phyloP scores from a whole-genome alignment of 2,329 filamentous ascomycete species.

The Xylariales sp. region DNA sequence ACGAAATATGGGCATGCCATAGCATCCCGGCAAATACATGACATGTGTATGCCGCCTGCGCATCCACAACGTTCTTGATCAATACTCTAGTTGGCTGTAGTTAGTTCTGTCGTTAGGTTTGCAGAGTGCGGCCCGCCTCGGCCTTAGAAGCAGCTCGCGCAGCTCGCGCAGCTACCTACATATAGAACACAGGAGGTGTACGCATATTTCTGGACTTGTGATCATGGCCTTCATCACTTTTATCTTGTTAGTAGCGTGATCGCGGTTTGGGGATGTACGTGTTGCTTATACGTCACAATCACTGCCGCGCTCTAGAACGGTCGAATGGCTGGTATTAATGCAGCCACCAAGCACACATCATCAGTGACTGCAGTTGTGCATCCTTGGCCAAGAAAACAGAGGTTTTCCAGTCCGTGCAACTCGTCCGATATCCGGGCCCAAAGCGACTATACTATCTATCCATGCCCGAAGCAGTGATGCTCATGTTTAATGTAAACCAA shows the following conservation, averaged over 20 bases:
- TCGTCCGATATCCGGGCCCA: conserved; percentile 4
- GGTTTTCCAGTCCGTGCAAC: neutral
- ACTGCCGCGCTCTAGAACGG: conserved; percentile 32
- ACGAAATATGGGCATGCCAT: no score
- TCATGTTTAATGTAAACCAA: neutral
- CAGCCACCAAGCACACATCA: conserved; percentile 19
- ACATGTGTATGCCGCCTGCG: no score
- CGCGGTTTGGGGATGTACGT: neutral
- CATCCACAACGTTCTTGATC: no score
- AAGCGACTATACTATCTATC: neutral
- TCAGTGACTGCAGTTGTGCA: conserved; percentile 5
- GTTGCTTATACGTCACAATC: neutral
- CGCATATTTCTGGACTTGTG: conserved; percentile 1
- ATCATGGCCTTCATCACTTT: no score
- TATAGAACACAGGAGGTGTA: neutral
- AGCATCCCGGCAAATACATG: no score
- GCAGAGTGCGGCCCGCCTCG: neutral
- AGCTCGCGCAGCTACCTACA: neutral
- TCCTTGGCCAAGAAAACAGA: neutral
- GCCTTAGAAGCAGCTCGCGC: neutral
- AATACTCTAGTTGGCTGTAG: no score
- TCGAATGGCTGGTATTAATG: conserved; percentile 28
- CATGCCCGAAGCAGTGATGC: neutral
- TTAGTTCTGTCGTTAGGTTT: neutral
- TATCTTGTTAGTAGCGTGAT: no score